Base-by-base conservation (phyloP, 2,329 filamentous ascomycete genomes). In the Graphilbum ipis-grandicollis region DNA sequence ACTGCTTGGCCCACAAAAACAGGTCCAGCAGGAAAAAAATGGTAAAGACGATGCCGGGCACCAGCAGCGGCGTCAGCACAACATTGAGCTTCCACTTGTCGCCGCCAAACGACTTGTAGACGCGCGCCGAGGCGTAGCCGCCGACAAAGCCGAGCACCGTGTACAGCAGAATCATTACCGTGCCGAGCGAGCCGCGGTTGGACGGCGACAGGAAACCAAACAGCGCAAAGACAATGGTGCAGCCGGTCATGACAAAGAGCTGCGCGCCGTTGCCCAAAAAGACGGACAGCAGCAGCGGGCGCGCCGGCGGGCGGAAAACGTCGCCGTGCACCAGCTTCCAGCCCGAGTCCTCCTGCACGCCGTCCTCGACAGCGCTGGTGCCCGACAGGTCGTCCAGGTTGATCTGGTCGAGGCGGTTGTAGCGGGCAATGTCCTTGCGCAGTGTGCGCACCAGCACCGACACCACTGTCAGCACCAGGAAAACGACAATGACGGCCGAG, bases 321-420 rank as follows among this genome's bases (percentile, higher is more conserved):
- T 98, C 90, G 37, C 90, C 90, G 50, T 98, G 90, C 1, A 98
- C 86, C 34, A 98, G 63, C 59, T 98, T 98, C 90, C 90, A 98
- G 42, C 90, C 90, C 9, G 86, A 94, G 56, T 98, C 90, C 52
- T 98, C 90, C 55, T 93, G 86, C 1, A 96, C 82, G 25, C 86
- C 88, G 50, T 96, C 88, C 46, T 96, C 88, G 6, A 85, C 65
- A 9, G 68, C 76, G 29, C 75, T 79, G 3, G 77, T 82, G 30
- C 81, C 82, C 30, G 79, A 79, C 26, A 96, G 66, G 52, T 96
- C 88, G 42, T 94, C 88, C 25, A 96, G 66, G 47, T 79, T 83
- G 57, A 93, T 82, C 52, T 83, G 75, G 50, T 98, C 88, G 29
- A 98, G 68, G 25, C 88, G 76, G 60, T 98, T 98, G 64, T 98